These are phyloP conservation scores for Cordyceps farinosa DNA, from an alignment of 2,329 filamentous ascomycete genomes.

Conservation along the genomic window DNA sequence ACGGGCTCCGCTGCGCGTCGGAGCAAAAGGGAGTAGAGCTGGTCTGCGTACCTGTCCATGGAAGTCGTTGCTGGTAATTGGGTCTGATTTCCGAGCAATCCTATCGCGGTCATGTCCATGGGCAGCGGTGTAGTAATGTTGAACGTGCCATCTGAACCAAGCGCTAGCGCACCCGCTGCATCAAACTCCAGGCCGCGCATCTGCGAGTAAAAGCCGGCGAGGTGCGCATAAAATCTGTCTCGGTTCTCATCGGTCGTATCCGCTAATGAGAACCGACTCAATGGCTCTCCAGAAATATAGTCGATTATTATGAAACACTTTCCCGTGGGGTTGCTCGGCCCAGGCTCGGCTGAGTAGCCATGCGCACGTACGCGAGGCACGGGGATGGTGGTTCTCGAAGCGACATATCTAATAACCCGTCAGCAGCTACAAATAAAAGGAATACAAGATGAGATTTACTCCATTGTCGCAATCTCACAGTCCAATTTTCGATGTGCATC, in stretches of 20 bases:
- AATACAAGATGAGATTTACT: not conserved
- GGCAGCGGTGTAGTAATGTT: not conserved
- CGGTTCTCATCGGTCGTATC: not conserved
- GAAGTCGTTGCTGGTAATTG: not conserved
- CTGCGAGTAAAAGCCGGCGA: constrained; percentile 7
- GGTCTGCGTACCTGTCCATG: not conserved
- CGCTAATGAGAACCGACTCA: not conserved
- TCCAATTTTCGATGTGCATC: constrained; percentile 1
- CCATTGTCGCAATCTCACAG: constrained; percentile 14
- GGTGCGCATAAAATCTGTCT: not conserved
- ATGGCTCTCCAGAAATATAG: not conserved
- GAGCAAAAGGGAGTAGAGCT: not conserved
- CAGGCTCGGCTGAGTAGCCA: not conserved
- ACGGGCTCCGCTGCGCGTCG: not conserved
- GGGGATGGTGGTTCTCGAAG: not conserved
- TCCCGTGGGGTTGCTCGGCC: constrained; percentile 1
- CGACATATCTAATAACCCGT: not conserved
- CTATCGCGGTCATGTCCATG: not conserved
- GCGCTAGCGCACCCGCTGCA: not conserved
- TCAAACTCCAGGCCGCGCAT: constrained; percentile 11
- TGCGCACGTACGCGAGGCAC: constrained; percentile 4
- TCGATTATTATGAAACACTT: constrained; percentile 9
- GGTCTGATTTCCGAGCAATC: not conserved
- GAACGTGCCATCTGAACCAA: not conserved
- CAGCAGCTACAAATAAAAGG: not conserved